Evolutionary conservation across 179 eudicot genomes (phyloP).

Genomic region (Silene coronaria): DNA sequence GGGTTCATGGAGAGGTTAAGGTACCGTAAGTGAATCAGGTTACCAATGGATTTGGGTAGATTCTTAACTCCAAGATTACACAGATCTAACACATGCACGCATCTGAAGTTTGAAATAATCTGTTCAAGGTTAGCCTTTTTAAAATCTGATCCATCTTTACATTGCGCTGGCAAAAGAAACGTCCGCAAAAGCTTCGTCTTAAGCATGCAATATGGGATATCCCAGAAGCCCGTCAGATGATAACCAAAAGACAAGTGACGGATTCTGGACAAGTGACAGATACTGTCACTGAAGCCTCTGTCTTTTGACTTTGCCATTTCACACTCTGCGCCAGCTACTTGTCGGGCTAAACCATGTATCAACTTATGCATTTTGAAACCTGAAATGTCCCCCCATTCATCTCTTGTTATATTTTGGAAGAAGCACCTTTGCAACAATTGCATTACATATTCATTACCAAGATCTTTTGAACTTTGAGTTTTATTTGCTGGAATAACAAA

Average conservation of each 20-base stretch:
- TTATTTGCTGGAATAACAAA: slow-evolving; percentile 10
- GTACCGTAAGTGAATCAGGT: slow-evolving; percentile 26
- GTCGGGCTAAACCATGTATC: slow-evolving; percentile 25
- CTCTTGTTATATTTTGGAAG: slow-evolving; percentile 23
- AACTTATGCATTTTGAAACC: slow-evolving; percentile 27
- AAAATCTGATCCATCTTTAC: slow-evolving; percentile 3
- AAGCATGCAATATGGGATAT: slow-evolving; percentile 10
- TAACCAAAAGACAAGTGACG: slow-evolving; percentile 11
- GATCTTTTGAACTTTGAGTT: slow-evolving; percentile 20
- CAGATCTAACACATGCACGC: slow-evolving; percentile 27
- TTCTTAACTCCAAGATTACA: background rate
- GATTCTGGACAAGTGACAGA: slow-evolving; percentile 15
- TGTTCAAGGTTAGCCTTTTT: background rate
- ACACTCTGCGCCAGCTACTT: slow-evolving; percentile 18
- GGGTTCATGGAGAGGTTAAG: slow-evolving; percentile 24
- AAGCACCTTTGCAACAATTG: slow-evolving; percentile 24
- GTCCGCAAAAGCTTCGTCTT: slow-evolving; percentile 13
- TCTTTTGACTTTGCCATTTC: background rate
- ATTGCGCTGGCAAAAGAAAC: slow-evolving; percentile 17
- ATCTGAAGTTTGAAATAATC: background rate
- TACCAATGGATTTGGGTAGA: slow-evolving; percentile 8
- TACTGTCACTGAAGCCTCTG: background rate
- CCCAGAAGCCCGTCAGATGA: slow-evolving; percentile 7
- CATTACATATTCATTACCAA: slow-evolving; percentile 23
- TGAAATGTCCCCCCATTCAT: slow-evolving; percentile 8